phyloP scores from a whole-genome alignment of 345 rosid species.

The Arabis alpina region DNA sequence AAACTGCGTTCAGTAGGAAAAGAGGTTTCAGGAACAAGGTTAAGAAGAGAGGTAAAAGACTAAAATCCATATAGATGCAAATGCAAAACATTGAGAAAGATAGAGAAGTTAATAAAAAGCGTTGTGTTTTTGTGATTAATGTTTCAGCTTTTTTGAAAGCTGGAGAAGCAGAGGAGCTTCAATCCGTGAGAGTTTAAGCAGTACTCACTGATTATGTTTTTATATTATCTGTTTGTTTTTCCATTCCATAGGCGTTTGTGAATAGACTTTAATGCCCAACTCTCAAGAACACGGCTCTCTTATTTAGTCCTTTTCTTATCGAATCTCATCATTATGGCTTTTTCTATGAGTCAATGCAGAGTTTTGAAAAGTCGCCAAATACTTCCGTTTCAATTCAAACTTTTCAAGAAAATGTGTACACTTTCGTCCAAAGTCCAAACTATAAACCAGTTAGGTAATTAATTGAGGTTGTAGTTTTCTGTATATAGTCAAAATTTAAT shows the following conservation, averaged over 20 bases:
- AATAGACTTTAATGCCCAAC: neutral
- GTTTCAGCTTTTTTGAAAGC: slow-evolving; percentile 38
- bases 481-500: too few species aligned
- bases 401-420: too few species aligned
- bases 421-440: too few species aligned
- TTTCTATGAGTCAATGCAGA: too few species aligned
- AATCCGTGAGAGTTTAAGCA: slow-evolving; percentile 28
- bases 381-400: too few species aligned
- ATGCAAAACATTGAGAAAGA: slow-evolving; percentile 12
- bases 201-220: neutral
- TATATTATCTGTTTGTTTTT: neutral
- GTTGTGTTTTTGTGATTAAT: slow-evolving; percentile 15
- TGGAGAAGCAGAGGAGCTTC: slow-evolving; percentile 33
- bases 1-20: slow-evolving; percentile 48
- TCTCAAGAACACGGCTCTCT: too few species aligned
- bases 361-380: too few species aligned
- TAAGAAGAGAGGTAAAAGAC: slow-evolving; percentile 46
- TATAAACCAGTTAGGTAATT: too few species aligned
- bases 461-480: too few species aligned
- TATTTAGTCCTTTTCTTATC: too few species aligned
- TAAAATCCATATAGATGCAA: slow-evolving; percentile 1
- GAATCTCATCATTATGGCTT: too few species aligned
- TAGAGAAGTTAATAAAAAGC: neutral
- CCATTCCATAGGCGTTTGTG: slow-evolving; percentile 5
- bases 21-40: slow-evolving; percentile 49